Percentiles rank a stretch among this genome's conserved stretches.
phyloP scores from a whole-genome alignment of 1,284 basidiomycete genomes.

The Wallemia ichthyophaga region DNA sequence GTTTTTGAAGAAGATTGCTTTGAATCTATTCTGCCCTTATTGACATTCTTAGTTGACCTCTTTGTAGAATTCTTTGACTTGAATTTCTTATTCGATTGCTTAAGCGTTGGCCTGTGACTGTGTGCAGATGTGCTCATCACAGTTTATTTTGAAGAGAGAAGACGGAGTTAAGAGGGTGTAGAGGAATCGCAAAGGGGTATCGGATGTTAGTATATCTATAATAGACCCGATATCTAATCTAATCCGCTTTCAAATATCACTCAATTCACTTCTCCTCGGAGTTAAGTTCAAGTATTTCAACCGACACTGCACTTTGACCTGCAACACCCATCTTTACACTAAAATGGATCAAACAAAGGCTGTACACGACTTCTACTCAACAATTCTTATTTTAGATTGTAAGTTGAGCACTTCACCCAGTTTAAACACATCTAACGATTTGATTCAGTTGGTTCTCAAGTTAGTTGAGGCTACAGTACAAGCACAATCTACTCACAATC shows the following conservation, averaged over 20 bases:
- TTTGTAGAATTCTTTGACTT: not conserved
- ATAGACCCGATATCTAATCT: no score
- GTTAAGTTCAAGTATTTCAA: not conserved
- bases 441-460: conserved; percentile 4
- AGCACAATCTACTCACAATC: conserved; percentile 1
- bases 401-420: conserved; percentile 54
- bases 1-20: not conserved
- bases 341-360: conserved; percentile 9
- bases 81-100: not conserved
- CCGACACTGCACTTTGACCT: no score
- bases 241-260: no score
- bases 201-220: not conserved
- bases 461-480: conserved; percentile 4
- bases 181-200: no score
- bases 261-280: not conserved
- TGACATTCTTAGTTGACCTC: not conserved
- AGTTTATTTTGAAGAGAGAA: not conserved
- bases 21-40: not conserved
- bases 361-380: conserved; percentile 87
- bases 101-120: not conserved
- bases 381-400: conserved; percentile 87
- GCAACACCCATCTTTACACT: no score
- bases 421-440: conserved; percentile 1
- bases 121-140: not conserved
- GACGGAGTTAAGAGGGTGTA: not conserved